Evolutionary conservation across 768 basidiomycete genomes (phyloP), one percentile per base, ranked within the genome.

Genomic region (Trametes gibbosa): DNA sequence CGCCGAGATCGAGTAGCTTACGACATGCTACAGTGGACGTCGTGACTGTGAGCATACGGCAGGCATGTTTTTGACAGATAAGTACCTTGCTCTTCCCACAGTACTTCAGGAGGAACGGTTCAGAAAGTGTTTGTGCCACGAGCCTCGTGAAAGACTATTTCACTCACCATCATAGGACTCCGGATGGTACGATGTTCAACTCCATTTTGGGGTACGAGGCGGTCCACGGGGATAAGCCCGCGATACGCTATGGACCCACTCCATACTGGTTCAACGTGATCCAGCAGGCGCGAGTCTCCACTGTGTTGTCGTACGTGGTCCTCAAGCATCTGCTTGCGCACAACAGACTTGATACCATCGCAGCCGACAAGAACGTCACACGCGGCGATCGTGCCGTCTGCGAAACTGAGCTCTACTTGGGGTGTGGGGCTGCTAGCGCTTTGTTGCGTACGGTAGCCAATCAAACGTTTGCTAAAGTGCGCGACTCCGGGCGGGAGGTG

Each of bases 161-260:
- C 14, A 51, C 73, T 42, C 68, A 79, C 79, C 77, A 81, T 81
- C 73, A 77, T 79, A 2, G 80, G 78, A 12, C 60, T 64, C 16
- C 60, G 57, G 14, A 77, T 68, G 23, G 74, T 67, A 21, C 74
- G 63, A 62, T 82, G 66, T 23, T 56, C 56, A 40, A 67, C 58
- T 7, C 58, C 62, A 23, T 61, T 61, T 5, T 53, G 12, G 5
- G 29, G 49, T 0, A 69, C 68, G 24, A 82, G 69, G 3, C 70
- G 64, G n/a, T 72, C 69, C 5, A 72, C 70, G 8, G 75, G 76
- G 24, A 82, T 77, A 12, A 82, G 69, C 1, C 77, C 77, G 50
- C 81, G 69, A 61, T 81, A 81, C 6, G 75, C 79, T 27, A 76
- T 72, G 1, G 72, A 77, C 12, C 79, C 79, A 41, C 75, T 79